phyloP scores from a whole-genome alignment of 2,329 filamentous ascomycete species.

The Fusarium poae region DNA sequence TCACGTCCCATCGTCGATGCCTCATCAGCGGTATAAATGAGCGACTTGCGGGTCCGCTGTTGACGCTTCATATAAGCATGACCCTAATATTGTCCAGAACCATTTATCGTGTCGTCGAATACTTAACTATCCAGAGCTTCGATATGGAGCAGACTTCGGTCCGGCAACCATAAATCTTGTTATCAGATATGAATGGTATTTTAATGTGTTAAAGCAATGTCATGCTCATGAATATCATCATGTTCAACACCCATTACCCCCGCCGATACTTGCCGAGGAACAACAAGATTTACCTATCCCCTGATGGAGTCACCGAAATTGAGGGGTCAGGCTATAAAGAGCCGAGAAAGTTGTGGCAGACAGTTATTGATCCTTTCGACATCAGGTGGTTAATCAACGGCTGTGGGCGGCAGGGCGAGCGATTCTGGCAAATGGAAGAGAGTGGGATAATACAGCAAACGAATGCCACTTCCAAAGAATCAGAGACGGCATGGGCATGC shows the following conservation, averaged over 20 bases:
- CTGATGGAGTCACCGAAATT: slow-evolving; percentile 64
- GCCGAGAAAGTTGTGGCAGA: slow-evolving; percentile 58
- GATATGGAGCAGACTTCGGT: slow-evolving; percentile 56
- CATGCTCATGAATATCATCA: slow-evolving; percentile 64
- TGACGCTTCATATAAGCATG: slow-evolving; percentile 65
- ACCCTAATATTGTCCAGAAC: slow-evolving; percentile 65
- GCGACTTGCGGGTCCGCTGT: slow-evolving; percentile 55
- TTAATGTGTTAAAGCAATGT: slow-evolving; percentile 70
- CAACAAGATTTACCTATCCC: slow-evolving; percentile 63
- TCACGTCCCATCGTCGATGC: slow-evolving; percentile 63
- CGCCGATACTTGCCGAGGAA: slow-evolving; percentile 63
- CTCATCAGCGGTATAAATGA: slow-evolving; percentile 52
- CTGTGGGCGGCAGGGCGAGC: slow-evolving; percentile 49
- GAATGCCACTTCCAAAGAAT: slow-evolving; percentile 7
- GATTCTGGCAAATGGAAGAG: slow-evolving; percentile 53
- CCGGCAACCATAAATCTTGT: slow-evolving; percentile 57
- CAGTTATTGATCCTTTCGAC: slow-evolving; percentile 59
- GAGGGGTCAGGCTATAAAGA: slow-evolving; percentile 64
- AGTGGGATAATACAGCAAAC: neutral
- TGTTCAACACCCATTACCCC: slow-evolving; percentile 66
- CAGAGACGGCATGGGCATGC: slow-evolving; percentile 20
- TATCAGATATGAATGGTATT: slow-evolving; percentile 70
- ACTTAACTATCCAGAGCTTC: slow-evolving; percentile 63
- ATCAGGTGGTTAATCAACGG: slow-evolving; percentile 53
- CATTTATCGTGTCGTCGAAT: slow-evolving; percentile 71